Base-by-base conservation (phyloP, 306 rosid species). In the Rosa lucieae region DNA sequence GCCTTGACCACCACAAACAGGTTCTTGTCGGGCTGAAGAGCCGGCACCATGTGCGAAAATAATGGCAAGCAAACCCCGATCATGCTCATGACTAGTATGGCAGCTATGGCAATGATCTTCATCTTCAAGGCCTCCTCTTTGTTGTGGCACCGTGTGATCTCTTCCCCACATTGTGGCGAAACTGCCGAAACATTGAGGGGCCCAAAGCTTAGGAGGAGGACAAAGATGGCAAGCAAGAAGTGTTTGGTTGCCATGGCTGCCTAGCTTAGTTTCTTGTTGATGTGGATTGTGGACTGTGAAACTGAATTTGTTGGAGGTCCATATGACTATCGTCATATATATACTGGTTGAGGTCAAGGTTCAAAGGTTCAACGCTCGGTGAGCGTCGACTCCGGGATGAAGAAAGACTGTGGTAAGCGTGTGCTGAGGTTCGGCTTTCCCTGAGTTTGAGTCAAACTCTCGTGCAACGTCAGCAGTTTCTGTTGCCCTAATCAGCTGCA, bases 1-100 rank as follows among this genome's bases (percentile, higher is more conserved):
- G 94, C 93, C 46, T 91, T 93, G 0, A 91, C 85, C 5, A 91
- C 0, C 1, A 65, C 67, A 49, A 93, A 91, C 1, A 85, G 8
- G 44, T 89, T 56, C 7, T 81, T 56, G 49, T 86, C 90, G 0
- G 93, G 97, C 0, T 52, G 61, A 0, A 93, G 74, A 0, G 89
- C 88, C 0, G 89, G 83, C 4, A 93, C 51, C 4, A 72, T 40
- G 2, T 83, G 82, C 0, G 94, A 78, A 68, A 86, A 82, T 2
- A 89, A 15, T 0, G 92, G 96, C 0, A 89, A 74, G 10, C 82
- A 70, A 1, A 89, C 80, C 0, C 94, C 94, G 0, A 89, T 17
- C 87, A 86, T 73, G 83, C 97, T 91, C 0, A 86, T 59, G 0
- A 46, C 2, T 17, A 91, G 35, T 59, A 93, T 88, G 35, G 80